Evolutionary conservation across 345 rosid genomes (phyloP).

Genomic region (Bretschneidera sinensis): DNA sequence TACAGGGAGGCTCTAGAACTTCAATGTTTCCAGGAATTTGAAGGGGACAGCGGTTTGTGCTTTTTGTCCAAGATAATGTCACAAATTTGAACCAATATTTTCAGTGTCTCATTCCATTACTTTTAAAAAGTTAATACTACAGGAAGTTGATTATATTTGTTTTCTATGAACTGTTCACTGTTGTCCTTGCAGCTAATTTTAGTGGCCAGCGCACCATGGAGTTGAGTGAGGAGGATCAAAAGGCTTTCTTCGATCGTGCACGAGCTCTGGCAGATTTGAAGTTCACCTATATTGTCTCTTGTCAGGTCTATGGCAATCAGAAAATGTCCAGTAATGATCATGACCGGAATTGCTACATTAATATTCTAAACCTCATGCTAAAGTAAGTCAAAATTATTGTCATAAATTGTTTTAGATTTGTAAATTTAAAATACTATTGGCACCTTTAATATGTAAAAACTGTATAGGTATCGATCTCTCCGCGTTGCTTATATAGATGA

Average conservation of each 20-base stretch:
- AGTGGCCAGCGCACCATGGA: constrained; percentile 32
- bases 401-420: neutral
- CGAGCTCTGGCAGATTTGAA: constrained; percentile 82
- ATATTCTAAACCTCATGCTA: constrained; percentile 85
- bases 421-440: neutral
- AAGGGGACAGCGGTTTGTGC: constrained; percentile 56
- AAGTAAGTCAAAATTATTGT: constrained; percentile 41
- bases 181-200: constrained; percentile 39
- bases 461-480: constrained; percentile 73
- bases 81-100: constrained; percentile 6
- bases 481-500: constrained; percentile 94
- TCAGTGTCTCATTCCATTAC: neutral
- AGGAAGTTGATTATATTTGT: constrained; percentile 6
- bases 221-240: constrained; percentile 23
- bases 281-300: constrained; percentile 96
- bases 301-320: constrained; percentile 86
- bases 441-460: neutral
- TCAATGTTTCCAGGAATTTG: constrained; percentile 66
- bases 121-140: constrained; percentile 14
- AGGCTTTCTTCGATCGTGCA: constrained; percentile 27
- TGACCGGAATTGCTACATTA: constrained; percentile 64
- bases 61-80: constrained; percentile 10
- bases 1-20: constrained; percentile 69
- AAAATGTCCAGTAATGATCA: constrained; percentile 53
- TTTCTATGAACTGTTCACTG: neutral